phyloP scores from a whole-genome alignment of 306 rosid species.

The Cucumis hystrix region DNA sequence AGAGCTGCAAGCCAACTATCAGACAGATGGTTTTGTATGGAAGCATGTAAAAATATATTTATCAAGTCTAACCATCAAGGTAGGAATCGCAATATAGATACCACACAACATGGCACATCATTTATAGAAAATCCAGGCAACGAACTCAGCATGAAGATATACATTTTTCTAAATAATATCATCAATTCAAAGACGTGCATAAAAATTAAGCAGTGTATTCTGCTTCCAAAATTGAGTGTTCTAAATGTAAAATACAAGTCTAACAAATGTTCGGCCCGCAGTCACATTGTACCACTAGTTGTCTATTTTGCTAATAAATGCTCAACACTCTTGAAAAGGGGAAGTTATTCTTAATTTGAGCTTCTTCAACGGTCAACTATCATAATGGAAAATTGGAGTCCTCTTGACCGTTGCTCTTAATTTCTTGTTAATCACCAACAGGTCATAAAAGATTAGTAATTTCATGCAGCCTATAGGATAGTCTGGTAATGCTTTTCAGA shows the following conservation, averaged over 20 bases:
- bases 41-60: background rate
- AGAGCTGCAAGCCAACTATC: slow-evolving; percentile 47
- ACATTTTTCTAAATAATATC: background rate
- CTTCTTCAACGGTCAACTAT: background rate
- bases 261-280: background rate
- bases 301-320: background rate
- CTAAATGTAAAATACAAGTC: background rate
- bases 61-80: background rate
- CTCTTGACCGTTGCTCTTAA: background rate
- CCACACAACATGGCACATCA: background rate
- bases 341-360: background rate
- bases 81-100: background rate
- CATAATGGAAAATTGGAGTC: background rate
- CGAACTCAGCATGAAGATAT: background rate
- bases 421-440: background rate
- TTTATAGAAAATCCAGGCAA: background rate
- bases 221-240: background rate
- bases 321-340: background rate
- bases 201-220: background rate
- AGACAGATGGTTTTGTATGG: background rate
- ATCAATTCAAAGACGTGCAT: background rate
- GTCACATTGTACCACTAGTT: background rate
- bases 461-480: background rate
- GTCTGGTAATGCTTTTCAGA: background rate
- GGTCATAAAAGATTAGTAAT: background rate